Percentiles rank a stretch among this genome's conserved stretches.
Conservation (phyloP, 768 basidiomycete genomes). For the Lyophyllum decastes region DNA sequence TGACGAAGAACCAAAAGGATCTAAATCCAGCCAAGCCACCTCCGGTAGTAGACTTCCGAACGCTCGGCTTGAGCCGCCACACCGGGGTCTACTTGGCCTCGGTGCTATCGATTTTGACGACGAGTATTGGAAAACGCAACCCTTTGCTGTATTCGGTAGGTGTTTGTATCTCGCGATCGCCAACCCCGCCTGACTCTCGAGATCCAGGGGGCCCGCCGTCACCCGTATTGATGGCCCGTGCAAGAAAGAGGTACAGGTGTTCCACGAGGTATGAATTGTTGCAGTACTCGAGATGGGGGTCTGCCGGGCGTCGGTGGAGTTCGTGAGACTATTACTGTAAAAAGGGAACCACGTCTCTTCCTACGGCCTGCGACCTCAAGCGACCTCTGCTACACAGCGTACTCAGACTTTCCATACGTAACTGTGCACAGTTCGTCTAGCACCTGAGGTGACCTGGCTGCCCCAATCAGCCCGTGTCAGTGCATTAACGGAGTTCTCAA, state of each 20-base stretch:
- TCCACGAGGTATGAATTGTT: not conserved
- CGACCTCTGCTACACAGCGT: no score
- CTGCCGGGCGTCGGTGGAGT: not conserved
- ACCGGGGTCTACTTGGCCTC: not conserved
- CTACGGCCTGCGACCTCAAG: no score
- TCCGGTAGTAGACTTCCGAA: no score
- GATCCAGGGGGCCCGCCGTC: not conserved
- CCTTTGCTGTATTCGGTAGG: not conserved
- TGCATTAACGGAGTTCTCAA: no score
- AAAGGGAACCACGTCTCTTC: no score
- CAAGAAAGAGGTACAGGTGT: not conserved
- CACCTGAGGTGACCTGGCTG: no score
- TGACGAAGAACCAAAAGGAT: no score
- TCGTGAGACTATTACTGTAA: not conserved
- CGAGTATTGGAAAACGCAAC: not conserved
- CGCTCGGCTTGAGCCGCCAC: not conserved
- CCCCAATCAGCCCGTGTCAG: no score
- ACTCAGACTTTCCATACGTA: no score
- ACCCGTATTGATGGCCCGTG: not conserved
- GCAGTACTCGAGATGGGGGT: not conserved
- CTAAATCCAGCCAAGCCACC: no score
- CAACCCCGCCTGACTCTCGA: not conserved
- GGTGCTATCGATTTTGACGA: not conserved
- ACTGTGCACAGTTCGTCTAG: no score
- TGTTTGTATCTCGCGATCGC: not conserved